Conservation (phyloP, 2,329 filamentous ascomycete species). For the Trichoderma sp. region DNA sequence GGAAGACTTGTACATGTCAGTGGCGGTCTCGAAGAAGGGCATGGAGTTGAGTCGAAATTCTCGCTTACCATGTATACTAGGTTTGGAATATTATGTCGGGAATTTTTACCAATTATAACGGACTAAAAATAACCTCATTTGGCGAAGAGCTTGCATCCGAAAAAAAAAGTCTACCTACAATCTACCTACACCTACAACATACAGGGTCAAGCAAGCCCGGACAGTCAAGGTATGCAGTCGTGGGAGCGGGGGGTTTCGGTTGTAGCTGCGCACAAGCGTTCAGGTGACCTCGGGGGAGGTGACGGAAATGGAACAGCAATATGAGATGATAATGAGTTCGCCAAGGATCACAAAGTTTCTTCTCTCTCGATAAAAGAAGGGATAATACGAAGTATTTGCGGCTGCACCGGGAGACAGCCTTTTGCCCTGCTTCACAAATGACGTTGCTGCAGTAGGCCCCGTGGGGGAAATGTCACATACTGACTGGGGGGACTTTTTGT, state of each 20-base stretch:
- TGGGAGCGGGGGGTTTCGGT: not conserved
- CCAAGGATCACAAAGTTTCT: not conserved
- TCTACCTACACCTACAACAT: not conserved
- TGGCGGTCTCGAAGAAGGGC: not conserved
- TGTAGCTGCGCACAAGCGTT: not conserved
- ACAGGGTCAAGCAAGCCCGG: not conserved
- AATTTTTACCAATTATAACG: not conserved
- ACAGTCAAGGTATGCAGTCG: not conserved
- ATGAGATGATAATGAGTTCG: constrained; percentile 2
- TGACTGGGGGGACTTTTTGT: not conserved
- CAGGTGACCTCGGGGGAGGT: constrained; percentile 12
- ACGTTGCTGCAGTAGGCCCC: constrained; percentile 9
- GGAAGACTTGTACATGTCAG: not conserved
- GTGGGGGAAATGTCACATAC: constrained; percentile 5
- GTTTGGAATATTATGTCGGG: not conserved
- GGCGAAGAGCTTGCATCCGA: constrained; percentile 6
- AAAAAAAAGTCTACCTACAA: not conserved
- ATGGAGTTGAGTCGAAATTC: not conserved
- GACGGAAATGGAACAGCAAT: not conserved
- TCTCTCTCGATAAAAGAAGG: not conserved
- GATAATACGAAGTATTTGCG: constrained; percentile 5
- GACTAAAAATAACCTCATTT: not conserved
- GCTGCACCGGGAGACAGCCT: not conserved
- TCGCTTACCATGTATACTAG: not conserved
- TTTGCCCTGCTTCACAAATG: constrained; percentile 8